A percentile compares a stretch with the other conserved stretches of the same genome.
These are phyloP conservation scores for Brassica nigra DNA, from an alignment of 345 rosid genomes.

Conservation along the genomic window DNA sequence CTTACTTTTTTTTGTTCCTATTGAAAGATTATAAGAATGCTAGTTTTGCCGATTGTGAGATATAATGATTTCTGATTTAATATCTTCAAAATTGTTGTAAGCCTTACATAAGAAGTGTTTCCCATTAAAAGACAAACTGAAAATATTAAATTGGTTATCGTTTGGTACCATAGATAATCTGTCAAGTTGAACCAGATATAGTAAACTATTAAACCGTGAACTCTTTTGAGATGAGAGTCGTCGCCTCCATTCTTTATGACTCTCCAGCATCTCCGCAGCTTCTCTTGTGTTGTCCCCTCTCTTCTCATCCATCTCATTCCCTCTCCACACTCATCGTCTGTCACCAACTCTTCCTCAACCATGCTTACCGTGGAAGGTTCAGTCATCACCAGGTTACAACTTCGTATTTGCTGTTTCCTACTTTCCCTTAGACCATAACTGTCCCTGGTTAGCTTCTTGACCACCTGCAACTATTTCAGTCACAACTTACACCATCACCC, in stretches of 20 bases:
- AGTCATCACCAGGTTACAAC: neutral
- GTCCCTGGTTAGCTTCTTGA: neutral
- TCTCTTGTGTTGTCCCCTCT: neutral
- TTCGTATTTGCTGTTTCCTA: neutral
- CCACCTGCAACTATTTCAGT: neutral
- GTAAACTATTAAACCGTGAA: neutral
- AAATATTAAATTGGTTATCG: neutral
- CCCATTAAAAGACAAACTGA: neutral
- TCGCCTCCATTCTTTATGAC: neutral
- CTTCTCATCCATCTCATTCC: neutral
- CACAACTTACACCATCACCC: slow-evolving; percentile 75
- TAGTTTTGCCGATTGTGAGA: neutral
- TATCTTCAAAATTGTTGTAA: neutral
- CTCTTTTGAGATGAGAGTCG: neutral
- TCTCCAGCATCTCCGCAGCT: neutral
- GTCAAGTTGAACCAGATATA: no score
- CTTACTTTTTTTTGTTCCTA: neutral
- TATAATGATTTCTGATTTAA: neutral
- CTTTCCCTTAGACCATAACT: neutral
- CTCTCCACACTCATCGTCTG: no score
- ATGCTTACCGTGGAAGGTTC: neutral
- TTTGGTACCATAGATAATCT: neutral
- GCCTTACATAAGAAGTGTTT: neutral
- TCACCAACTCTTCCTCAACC: neutral
- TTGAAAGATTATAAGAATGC: neutral